Percentiles rank a stretch among this genome's conserved stretches.
Evolutionary conservation across 2,329 filamentous ascomycete species (phyloP).

Genomic region (Fusarium scirpi): DNA sequence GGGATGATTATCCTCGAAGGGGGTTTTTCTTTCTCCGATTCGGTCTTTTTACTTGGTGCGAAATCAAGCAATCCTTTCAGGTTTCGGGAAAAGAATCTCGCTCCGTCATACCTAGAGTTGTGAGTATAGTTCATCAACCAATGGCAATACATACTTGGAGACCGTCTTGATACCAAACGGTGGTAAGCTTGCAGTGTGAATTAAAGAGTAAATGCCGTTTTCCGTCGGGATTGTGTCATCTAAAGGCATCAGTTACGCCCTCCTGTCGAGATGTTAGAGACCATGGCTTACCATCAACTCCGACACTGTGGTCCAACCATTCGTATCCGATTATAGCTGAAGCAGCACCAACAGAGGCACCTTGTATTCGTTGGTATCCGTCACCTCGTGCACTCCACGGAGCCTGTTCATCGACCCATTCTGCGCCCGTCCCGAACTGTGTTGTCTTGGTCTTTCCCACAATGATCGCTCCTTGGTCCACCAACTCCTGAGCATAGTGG

Average conservation of each 20-base stretch:
- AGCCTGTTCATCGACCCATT: slow-evolving; percentile 57
- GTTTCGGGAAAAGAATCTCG: slow-evolving; percentile 44
- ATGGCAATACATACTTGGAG: slow-evolving; percentile 20
- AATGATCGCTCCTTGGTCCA: slow-evolving; percentile 69
- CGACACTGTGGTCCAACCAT: slow-evolving; percentile 56
- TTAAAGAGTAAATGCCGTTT: slow-evolving; percentile 50
- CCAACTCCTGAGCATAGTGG: slow-evolving; percentile 63
- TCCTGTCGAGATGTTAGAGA: background rate
- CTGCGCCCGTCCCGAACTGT: slow-evolving; percentile 58
- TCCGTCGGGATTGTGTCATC: slow-evolving; percentile 42
- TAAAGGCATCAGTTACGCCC: slow-evolving; percentile 31
- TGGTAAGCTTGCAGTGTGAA: slow-evolving; percentile 34
- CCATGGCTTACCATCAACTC: slow-evolving; percentile 52
- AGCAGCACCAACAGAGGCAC: slow-evolving; percentile 55
- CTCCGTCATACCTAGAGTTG: slow-evolving; percentile 33
- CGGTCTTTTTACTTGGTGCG: background rate
- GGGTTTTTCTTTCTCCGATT: background rate
- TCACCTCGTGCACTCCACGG: slow-evolving; percentile 63
- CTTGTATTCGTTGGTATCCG: slow-evolving; percentile 54
- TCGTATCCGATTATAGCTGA: slow-evolving; percentile 55
- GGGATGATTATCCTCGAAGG: slow-evolving; percentile 46
- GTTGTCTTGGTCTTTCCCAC: slow-evolving; percentile 66
- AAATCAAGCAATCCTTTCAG: slow-evolving; percentile 45
- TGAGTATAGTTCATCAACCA: background rate
- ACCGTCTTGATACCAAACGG: slow-evolving; percentile 21